phyloP scores from a whole-genome alignment of 1,139 yeast genomes.

The Kurtzmaniella quercitrusa region DNA sequence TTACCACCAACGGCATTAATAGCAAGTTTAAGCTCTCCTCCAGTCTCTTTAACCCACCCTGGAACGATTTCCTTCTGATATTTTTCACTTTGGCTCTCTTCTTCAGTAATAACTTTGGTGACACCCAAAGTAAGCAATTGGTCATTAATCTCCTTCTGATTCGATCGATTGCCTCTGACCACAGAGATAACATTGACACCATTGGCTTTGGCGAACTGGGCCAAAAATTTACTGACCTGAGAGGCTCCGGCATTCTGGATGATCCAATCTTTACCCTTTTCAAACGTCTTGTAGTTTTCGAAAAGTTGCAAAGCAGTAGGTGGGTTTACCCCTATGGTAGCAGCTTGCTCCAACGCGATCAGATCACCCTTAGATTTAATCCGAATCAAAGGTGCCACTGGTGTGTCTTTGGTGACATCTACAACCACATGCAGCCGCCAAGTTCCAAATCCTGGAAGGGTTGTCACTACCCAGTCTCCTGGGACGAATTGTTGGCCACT shows the following conservation, averaged over 20 bases:
- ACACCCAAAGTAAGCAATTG: constrained; percentile 27
- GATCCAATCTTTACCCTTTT: constrained; percentile 26
- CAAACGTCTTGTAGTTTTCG: constrained; percentile 17
- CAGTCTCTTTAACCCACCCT: constrained; percentile 43
- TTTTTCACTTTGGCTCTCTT: constrained; percentile 57
- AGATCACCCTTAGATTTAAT: constrained; percentile 12
- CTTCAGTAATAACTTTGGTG: constrained; percentile 27
- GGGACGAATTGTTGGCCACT: constrained; percentile 11
- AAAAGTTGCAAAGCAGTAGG: constrained; percentile 30
- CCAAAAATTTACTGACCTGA: constrained; percentile 26
- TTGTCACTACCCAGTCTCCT: constrained; percentile 32
- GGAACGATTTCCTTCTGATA: constrained; percentile 45
- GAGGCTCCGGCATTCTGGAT: constrained; percentile 34
- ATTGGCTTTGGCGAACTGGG: constrained; percentile 23
- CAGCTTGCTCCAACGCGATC: constrained; percentile 25
- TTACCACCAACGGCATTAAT: constrained; percentile 30
- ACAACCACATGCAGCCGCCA: constrained; percentile 31
- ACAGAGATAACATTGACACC: constrained; percentile 26
- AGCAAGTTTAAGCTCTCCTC: constrained; percentile 29
- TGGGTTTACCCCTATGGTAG: constrained; percentile 32
- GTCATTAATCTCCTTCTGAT: constrained; percentile 15
- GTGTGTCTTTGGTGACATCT: constrained; percentile 11
- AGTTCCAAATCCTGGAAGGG: constrained; percentile 28
- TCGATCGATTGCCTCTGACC: constrained; percentile 28
- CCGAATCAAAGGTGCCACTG: constrained; percentile 17